Conservation (phyloP, 805 yeast species). For the Wickerhamiella musiphila region DNA sequence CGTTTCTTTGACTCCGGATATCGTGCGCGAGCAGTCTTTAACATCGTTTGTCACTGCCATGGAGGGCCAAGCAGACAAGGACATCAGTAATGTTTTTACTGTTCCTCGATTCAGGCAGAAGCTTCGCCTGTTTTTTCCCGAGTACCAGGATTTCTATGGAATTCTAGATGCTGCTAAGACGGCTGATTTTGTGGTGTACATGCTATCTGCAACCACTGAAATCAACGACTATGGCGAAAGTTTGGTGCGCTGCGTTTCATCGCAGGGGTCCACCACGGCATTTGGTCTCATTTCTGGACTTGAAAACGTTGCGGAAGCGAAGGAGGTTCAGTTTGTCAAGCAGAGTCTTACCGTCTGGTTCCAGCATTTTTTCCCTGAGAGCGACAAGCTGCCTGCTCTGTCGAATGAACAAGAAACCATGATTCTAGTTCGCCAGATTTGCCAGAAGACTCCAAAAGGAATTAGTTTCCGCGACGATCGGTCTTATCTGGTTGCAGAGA, state of each 20-base stretch:
- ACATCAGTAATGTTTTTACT: slow-evolving; percentile 18
- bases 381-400: slow-evolving; percentile 57
- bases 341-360: slow-evolving; percentile 49
- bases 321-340: slow-evolving; percentile 54
- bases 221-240: slow-evolving; percentile 80
- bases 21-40: slow-evolving; percentile 25
- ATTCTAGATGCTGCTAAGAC: slow-evolving; percentile 82
- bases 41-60: slow-evolving; percentile 6
- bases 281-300: slow-evolving; percentile 67
- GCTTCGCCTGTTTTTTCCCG: slow-evolving; percentile 29
- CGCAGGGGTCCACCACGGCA: slow-evolving; percentile 80
- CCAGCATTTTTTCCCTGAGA: slow-evolving; percentile 62
- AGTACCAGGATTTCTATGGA: slow-evolving; percentile 31
- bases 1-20: slow-evolving; percentile 60
- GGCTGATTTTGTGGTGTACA: slow-evolving; percentile 78
- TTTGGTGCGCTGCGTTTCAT: slow-evolving; percentile 67
- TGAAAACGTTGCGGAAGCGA: slow-evolving; percentile 47
- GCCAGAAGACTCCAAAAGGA: slow-evolving; percentile 76
- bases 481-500: slow-evolving; percentile 70
- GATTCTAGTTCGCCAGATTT: slow-evolving; percentile 54
- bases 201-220: slow-evolving; percentile 74
- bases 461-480: slow-evolving; percentile 88
- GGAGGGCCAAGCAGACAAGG: slow-evolving; percentile 7
- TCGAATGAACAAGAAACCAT: slow-evolving; percentile 53
- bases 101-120: slow-evolving; percentile 51